Evolutionary conservation across 2,329 filamentous ascomycete genomes (phyloP).

Genomic region (Ophiobolus disseminans): DNA sequence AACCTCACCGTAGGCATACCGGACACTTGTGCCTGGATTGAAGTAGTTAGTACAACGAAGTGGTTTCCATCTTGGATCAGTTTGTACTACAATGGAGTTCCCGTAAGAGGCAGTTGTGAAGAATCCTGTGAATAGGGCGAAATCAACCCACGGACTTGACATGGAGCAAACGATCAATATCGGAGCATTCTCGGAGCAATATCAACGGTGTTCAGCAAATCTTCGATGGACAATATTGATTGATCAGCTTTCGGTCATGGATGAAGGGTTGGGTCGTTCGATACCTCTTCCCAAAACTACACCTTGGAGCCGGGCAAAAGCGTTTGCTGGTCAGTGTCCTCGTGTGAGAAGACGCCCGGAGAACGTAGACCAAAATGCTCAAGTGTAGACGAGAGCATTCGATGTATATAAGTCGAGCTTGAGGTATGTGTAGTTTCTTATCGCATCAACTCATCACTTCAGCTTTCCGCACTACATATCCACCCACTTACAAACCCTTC

Average conservation of each 20-base stretch:
- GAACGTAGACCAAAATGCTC: background rate
- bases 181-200: too few relatives aligned
- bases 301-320: background rate
- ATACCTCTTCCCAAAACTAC: too few relatives aligned
- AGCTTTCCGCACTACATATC: background rate
- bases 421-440: background rate
- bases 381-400: background rate
- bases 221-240: too few relatives aligned
- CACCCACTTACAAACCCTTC: background rate
- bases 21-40: background rate
- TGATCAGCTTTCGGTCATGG: too few relatives aligned
- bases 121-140: too few relatives aligned
- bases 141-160: too few relatives aligned
- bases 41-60: background rate
- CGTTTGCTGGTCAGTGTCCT: background rate
- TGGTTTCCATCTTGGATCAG: background rate
- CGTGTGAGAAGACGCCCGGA: background rate
- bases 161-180: too few relatives aligned
- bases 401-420: background rate
- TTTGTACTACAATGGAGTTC: too few relatives aligned
- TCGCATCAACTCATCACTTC: background rate
- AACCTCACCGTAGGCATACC: background rate
- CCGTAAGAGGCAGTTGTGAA: too few relatives aligned
- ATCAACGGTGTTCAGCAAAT: too few relatives aligned
- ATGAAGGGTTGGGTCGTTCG: too few relatives aligned